Conservation (phyloP, 1,139 yeast genomes). For the Geotrichum carabidarum region DNA sequence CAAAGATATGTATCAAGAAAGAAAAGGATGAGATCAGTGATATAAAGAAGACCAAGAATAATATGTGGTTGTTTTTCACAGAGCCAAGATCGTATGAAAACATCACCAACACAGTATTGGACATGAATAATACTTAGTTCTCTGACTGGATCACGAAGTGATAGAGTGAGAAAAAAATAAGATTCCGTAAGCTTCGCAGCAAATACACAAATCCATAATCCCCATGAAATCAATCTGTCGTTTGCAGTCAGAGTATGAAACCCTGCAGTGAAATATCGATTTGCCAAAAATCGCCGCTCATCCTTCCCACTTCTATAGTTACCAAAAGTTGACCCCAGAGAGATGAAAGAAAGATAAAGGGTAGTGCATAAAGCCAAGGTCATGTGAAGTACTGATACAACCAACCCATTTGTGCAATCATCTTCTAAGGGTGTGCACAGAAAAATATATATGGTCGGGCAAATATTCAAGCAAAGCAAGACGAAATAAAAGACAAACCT, state of each 20-base stretch:
- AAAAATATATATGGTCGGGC: conserved; percentile 61
- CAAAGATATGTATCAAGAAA: conserved; percentile 83
- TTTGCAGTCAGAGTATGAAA: conserved; percentile 52
- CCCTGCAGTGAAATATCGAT: conserved; percentile 44
- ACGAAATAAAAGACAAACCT: conserved; percentile 45
- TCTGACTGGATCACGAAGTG: conserved; percentile 72
- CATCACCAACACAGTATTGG: conserved; percentile 60
- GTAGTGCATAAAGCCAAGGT: conserved; percentile 57
- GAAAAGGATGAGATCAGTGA: conserved; percentile 68
- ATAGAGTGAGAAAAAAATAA: conserved; percentile 70
- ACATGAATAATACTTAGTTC: conserved; percentile 57
- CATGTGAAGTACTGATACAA: conserved; percentile 55
- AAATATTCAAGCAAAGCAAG: conserved; percentile 47
- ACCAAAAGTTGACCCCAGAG: conserved; percentile 52
- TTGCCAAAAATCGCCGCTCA: conserved; percentile 29
- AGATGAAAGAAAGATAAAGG: conserved; percentile 55
- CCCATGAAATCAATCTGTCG: conserved; percentile 52
- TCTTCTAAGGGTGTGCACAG: conserved; percentile 46
- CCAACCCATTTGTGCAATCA: conserved; percentile 47
- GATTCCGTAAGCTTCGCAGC: conserved; percentile 73
- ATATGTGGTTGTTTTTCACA: conserved; percentile 60
- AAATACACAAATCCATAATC: conserved; percentile 66
- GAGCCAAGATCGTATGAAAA: conserved; percentile 44
- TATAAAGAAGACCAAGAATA: conserved; percentile 49
- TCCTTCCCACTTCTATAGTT: conserved; percentile 35